These are phyloP conservation scores for Porphyrellus cyaneotinctus DNA, from an alignment of 768 basidiomycete species.

Conservation along the genomic window DNA sequence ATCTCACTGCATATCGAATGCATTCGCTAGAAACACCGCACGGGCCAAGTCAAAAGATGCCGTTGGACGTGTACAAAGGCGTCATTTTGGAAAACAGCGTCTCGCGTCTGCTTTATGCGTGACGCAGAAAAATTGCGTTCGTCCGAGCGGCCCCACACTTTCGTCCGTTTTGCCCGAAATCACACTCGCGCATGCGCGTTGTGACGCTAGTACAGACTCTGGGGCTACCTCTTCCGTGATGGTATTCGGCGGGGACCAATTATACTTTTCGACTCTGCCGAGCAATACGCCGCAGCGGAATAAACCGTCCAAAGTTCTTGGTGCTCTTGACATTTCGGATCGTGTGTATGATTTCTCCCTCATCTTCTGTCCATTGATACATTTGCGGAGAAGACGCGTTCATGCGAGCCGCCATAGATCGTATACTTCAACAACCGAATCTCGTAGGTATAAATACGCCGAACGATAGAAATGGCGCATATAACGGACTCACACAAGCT, in stretches of 20 bases:
- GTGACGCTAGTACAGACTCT: background rate
- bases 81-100: constrained; percentile 58
- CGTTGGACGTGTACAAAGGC: constrained; percentile 50
- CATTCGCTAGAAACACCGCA: constrained; percentile 47
- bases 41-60: constrained; percentile 56
- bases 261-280: background rate
- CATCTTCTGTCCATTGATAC: constrained; percentile 4
- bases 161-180: constrained; percentile 21
- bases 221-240: background rate
- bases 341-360: constrained; percentile 19
- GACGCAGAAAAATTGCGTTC: constrained; percentile 8
- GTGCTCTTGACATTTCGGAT: constrained; percentile 24
- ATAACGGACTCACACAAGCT: background rate
- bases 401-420: constrained; percentile 29
- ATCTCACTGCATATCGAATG: background rate
- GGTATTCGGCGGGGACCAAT: constrained; percentile 2
- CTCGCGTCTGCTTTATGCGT: constrained; percentile 43
- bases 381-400: constrained; percentile 19
- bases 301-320: constrained; percentile 23
- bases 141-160: background rate
- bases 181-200: constrained; percentile 26
- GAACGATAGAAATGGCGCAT: background rate
- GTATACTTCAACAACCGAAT: constrained; percentile 25
- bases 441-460: constrained; percentile 19
- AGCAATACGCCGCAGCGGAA: constrained; percentile 5